Evolutionary conservation across 306 rosid genomes (phyloP), one percentile per base, ranked within the genome.

Genomic region (Glycine soja): DNA sequence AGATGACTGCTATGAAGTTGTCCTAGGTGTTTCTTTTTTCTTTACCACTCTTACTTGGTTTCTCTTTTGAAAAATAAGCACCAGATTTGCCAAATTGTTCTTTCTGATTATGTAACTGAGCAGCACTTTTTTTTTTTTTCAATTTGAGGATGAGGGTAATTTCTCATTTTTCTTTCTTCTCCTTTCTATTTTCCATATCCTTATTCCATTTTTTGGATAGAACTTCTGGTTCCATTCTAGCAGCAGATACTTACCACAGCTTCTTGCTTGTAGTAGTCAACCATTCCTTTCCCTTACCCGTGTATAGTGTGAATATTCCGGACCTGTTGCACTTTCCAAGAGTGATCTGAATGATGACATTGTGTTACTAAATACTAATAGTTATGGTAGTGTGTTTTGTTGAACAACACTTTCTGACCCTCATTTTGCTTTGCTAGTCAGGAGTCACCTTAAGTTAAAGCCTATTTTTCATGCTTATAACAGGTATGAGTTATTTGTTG

Each of bases 401-500:
- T 52, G 46, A 34, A 75, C 48, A n/a, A 18, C n/a, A 52, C 14
- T 58, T 78, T 80, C 36, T 57, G 58, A 13, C 13, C 72, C 73
- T 70, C 75, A 10, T 13, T 47, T 77, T 69, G 52, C 67, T 70
- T 71, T 78, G 75, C 56, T 69, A 45, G 78, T 74, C 32, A 7
- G 1, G 62, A 56, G 32, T 56, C 77, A 51, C 72, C 80, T 74
- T 66, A 70, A 64, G 38, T 45, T 82, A 76, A 86, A 81, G 81
- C 61, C 85, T 8, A 10, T 59, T 83, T 66, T 80, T 47, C 54
- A 52, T 85, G 84, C 38, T 32, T 62, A 53, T 48, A 80, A 85
- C 90, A 95, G 99, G 89, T 95, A 95, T n/a, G 99, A 95, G 85
- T 91, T 95, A 79, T 95, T 83, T 89, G 99, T 93, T 82, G 99